Conservation (phyloP, 805 yeast species). For the Kodamaea fukazawae region DNA sequence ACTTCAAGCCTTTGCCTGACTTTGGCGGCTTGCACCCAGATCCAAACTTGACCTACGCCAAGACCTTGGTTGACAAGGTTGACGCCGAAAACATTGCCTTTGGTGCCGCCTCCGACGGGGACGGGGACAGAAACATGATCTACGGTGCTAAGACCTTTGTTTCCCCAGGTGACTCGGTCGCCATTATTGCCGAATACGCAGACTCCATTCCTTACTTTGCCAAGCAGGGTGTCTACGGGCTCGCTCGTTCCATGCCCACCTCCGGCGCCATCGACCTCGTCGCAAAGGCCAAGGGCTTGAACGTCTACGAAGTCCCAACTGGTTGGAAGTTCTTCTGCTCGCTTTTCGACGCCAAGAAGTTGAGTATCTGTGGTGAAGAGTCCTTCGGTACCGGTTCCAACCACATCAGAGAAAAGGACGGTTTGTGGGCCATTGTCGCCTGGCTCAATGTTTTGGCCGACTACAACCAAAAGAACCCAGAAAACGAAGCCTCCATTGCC, state of each 20-base stretch:
- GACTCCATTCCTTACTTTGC: slow-evolving; percentile 86
- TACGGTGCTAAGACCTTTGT: slow-evolving; percentile 94
- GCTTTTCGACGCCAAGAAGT: slow-evolving; percentile 85
- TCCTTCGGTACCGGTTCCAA: slow-evolving; percentile 97
- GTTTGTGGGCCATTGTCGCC: slow-evolving; percentile 95
- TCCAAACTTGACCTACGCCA: slow-evolving; percentile 94
- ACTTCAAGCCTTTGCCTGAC: slow-evolving; percentile 76
- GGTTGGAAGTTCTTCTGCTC: slow-evolving; percentile 99
- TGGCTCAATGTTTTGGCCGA: slow-evolving; percentile 95
- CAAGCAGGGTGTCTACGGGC: slow-evolving; percentile 81
- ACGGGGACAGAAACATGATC: slow-evolving; percentile 98
- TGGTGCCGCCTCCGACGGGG: slow-evolving; percentile 99
- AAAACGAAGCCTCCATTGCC: slow-evolving; percentile 60
- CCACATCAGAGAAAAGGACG: slow-evolving; percentile 97
- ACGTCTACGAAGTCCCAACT: slow-evolving; percentile 92
- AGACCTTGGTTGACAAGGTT: slow-evolving; percentile 80
- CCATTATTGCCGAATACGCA: slow-evolving; percentile 94
- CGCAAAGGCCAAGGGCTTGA: slow-evolving; percentile 70
- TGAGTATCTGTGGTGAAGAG: slow-evolving; percentile 97
- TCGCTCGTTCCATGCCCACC: slow-evolving; percentile 98
- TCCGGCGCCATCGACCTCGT: slow-evolving; percentile 91
- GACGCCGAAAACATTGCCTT: slow-evolving; percentile 78
- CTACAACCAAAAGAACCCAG: slow-evolving; percentile 61
- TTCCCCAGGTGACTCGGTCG: slow-evolving; percentile 97
- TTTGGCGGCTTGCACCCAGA: slow-evolving; percentile 98